Percentiles rank a stretch among this genome's conserved stretches.
Evolutionary conservation across 495 filamentous ascomycete genomes (phyloP).

Genomic region (Penicillium daleae): DNA sequence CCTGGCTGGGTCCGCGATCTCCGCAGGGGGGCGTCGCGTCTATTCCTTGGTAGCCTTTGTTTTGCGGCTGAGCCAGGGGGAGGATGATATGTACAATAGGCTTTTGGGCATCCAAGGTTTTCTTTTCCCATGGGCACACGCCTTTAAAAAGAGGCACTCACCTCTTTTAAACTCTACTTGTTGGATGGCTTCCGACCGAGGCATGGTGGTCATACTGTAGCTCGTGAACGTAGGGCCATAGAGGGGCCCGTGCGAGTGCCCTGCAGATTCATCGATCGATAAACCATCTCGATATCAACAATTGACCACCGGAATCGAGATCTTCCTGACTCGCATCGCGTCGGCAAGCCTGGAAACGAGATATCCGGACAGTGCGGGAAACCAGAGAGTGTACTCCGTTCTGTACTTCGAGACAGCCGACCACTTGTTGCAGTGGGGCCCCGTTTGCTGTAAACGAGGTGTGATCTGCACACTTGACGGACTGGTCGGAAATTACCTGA

Average conservation of each 20-base stretch:
- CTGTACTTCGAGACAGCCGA: slow-evolving; percentile 4
- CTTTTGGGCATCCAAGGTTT: not conserved
- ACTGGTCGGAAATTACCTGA: slow-evolving; percentile 20
- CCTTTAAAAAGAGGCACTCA: not conserved
- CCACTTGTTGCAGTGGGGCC: not conserved
- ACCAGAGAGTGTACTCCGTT: not conserved
- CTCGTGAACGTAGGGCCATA: not conserved
- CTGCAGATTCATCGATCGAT: not conserved
- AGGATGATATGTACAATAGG: not conserved
- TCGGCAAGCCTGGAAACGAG: slow-evolving; percentile 3
- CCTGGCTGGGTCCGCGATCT: not conserved
- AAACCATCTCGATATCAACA: not conserved
- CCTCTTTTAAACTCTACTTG: not conserved
- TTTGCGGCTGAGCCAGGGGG: slow-evolving; percentile 1
- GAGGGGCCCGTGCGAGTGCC: not conserved
- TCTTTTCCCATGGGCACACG: not conserved
- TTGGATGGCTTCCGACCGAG: not conserved
- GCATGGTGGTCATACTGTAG: slow-evolving; percentile 2
- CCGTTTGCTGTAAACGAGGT: slow-evolving; percentile 4
- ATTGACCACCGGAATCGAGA: not conserved
- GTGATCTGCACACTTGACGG: slow-evolving; percentile 13
- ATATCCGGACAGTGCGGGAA: not conserved
- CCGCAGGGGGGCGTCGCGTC: not conserved
- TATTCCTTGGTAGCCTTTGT: not conserved
- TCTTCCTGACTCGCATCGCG: slow-evolving; percentile 3